Base-by-base conservation (phyloP, 73 alveolate species). In the Paramecium pentaurelia region DNA sequence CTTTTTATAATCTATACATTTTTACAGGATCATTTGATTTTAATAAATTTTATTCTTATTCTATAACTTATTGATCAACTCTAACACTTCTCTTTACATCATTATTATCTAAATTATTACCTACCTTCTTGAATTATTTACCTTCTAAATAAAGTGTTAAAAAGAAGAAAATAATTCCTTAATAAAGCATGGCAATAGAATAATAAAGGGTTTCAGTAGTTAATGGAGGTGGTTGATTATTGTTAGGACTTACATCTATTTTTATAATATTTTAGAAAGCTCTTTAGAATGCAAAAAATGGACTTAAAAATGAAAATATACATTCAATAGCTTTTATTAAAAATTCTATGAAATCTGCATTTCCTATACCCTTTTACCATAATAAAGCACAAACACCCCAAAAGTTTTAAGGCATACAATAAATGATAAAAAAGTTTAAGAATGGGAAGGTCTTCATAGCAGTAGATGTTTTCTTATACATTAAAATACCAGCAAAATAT, bases 381-480 rank as follows among this genome's bases (percentile, higher is more conserved):
- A 75, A 34, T 18, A 75, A 34, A n/a, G 88, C 88, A 6, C 60
- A 22, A 11, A 75, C 8, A 34, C 58, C 60, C 88, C 88, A 75
- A 37, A 87, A 87, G n/a, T 87, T 64, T 73, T 60, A 68, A 40
- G 54, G 64, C 88, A 27, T 42, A 40, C 93, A 37, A 64, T 42
- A 87, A 47, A 64, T 20, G 1, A 59, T 40, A 16, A 38, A 87
- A 42, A 60, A 87, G 40, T 59, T 38, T 8, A 68, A 22, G 18
- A 59, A 60, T 32, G 70, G 86, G 9, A 59, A 59, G n/a, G 84
- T 34, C 28, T 60, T 87, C 70, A 64, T 87, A 18, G 93, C 93
- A 0, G 88, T 59, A 2, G 60, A 32, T 20, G 93, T 38, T 68
- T 60, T 87, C 34, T 38, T 36, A 77, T 54, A 87, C 11, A 87